A percentile compares a stretch with the other conserved stretches of the same genome.
phyloP scores from a whole-genome alignment of 2,329 filamentous ascomycete species.

The Colletotrichum spinosum region DNA sequence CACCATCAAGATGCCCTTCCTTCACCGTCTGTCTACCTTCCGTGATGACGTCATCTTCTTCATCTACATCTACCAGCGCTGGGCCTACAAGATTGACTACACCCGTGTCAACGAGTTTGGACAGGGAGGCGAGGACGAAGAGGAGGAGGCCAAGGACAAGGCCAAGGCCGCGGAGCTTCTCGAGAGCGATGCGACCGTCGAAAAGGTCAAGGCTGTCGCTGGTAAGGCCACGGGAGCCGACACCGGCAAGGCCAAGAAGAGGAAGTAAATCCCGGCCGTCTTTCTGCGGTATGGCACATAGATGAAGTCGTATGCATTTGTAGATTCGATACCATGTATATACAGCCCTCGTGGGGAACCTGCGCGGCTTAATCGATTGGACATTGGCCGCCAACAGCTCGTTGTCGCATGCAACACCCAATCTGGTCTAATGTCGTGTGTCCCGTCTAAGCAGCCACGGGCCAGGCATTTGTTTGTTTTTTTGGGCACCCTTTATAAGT shows the following conservation, averaged over 20 bases:
- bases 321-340: background rate
- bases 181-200: slow-evolving; percentile 51
- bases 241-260: slow-evolving; percentile 57
- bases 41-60: slow-evolving; percentile 99
- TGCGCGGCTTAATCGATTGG: too few relatives aligned
- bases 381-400: too few relatives aligned
- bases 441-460: slow-evolving; percentile 13
- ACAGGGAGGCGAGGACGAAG: slow-evolving; percentile 94
- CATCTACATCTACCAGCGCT: slow-evolving; percentile 94
- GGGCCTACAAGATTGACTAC: slow-evolving; percentile 92
- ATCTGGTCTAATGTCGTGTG: slow-evolving; percentile 3
- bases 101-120: slow-evolving; percentile 96
- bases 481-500: too few relatives aligned
- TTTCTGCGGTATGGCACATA: background rate
- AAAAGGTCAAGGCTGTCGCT: slow-evolving; percentile 39
- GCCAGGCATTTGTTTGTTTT: too few relatives aligned
- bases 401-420: slow-evolving; percentile 7
- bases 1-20: slow-evolving; percentile 98
- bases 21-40: slow-evolving; percentile 92
- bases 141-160: slow-evolving; percentile 58
- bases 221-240: slow-evolving; percentile 63
- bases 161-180: slow-evolving; percentile 47
- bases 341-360: background rate
- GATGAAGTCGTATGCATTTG: too few relatives aligned
- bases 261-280: slow-evolving; percentile 46